Conservation (phyloP, 2,329 filamentous ascomycete species). For the Colletotrichum ledebouriae region DNA sequence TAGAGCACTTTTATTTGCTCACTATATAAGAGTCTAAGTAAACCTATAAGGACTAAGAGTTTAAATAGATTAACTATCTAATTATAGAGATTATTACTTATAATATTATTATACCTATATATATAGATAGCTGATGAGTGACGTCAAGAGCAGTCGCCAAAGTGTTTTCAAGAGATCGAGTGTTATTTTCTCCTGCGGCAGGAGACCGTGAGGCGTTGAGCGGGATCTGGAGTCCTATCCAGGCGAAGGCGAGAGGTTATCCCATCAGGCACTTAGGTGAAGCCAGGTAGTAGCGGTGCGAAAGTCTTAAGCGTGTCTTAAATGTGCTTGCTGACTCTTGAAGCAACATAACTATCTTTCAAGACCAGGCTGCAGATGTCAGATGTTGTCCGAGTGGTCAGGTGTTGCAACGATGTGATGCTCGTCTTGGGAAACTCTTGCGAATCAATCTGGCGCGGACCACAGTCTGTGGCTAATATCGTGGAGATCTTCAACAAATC, state of each 20-base stretch:
- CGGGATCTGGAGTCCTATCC: neutral
- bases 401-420: neutral
- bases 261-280: neutral
- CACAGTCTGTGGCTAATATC: neutral
- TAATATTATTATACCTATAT: no score
- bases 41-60: no score
- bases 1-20: no score
- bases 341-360: neutral
- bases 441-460: conserved; percentile 6
- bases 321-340: neutral
- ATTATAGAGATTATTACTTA: no score
- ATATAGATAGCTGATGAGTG: conserved; percentile 3
- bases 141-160: neutral
- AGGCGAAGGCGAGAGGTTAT: neutral
- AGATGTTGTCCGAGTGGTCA: neutral
- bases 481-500: neutral
- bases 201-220: neutral
- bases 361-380: neutral
- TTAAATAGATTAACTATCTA: no score
- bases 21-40: no score
- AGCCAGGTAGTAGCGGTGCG: neutral
- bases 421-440: neutral
- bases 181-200: neutral
- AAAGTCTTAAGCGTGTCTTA: neutral
- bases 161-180: neutral